Conservation (phyloP, 257 asterid genomes). For the Plantago major region DNA sequence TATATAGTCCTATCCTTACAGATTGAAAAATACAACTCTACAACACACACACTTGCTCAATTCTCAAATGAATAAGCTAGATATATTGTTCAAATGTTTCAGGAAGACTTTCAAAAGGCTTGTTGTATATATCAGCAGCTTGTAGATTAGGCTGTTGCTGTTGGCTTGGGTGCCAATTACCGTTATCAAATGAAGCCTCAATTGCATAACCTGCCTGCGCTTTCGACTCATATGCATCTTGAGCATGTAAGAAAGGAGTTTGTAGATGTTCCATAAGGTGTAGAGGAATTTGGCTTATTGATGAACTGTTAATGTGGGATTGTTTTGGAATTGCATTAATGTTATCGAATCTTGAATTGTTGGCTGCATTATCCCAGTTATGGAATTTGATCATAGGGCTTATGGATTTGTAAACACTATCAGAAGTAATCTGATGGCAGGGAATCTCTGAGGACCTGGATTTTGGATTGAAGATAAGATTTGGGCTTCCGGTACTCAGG, state of each 20-base stretch:
- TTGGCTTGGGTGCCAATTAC: slow-evolving; percentile 37
- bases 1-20: too few species aligned
- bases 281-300: slow-evolving; percentile 21
- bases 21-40: too few species aligned
- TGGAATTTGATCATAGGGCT: slow-evolving; percentile 27
- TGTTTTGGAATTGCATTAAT: background rate
- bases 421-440: slow-evolving; percentile 15
- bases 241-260: slow-evolving; percentile 29
- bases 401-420: slow-evolving; percentile 6
- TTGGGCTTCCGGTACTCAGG: slow-evolving; percentile 24
- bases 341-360: slow-evolving; percentile 25
- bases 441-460: slow-evolving; percentile 26
- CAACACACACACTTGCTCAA: too few species aligned
- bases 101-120: slow-evolving; percentile 44
- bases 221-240: slow-evolving; percentile 23
- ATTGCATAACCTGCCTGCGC: slow-evolving; percentile 21
- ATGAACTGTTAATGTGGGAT: background rate
- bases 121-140: slow-evolving; percentile 34
- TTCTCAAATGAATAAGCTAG: slow-evolving; percentile 17
- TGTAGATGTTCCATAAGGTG: slow-evolving; percentile 52
- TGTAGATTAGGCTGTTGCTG: slow-evolving; percentile 19
- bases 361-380: slow-evolving; percentile 29
- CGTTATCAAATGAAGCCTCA: slow-evolving; percentile 19
- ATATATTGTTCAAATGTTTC: slow-evolving; percentile 51
- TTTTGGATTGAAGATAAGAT: slow-evolving; percentile 27